A percentile compares a stretch with the other conserved stretches of the same genome.
These are phyloP conservation scores for Liquidambar formosana DNA, from an alignment of 164 flowering plant genomes.

Conservation along the genomic window DNA sequence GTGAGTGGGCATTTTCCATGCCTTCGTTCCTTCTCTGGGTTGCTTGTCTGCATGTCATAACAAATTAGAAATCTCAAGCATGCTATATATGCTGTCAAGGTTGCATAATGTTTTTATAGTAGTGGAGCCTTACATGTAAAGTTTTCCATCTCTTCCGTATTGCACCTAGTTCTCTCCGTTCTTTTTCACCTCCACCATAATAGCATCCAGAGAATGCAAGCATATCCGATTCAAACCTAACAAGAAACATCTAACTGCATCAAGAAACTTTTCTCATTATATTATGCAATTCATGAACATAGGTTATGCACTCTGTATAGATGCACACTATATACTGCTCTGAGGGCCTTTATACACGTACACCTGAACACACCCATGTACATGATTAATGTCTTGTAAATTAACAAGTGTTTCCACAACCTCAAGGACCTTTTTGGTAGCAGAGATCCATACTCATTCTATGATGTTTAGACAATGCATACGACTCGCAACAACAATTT, in stretches of 20 bases:
- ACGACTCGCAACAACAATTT: no score
- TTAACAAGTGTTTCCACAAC: no score
- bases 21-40: constrained; percentile 86
- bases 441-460: no score
- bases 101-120: background rate
- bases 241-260: constrained; percentile 1
- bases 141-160: constrained; percentile 95
- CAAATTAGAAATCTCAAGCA: background rate
- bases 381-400: background rate
- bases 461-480: no score
- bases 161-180: constrained; percentile 71
- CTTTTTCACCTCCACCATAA: constrained; percentile 95
- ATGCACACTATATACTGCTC: background rate
- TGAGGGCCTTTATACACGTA: background rate
- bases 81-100: background rate
- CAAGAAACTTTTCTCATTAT: background rate
- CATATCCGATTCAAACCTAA: constrained; percentile 99
- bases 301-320: background rate
- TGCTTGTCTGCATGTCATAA: constrained; percentile 44
- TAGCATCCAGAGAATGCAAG: constrained; percentile 99
- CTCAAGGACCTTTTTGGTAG: no score
- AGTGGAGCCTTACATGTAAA: constrained; percentile 61
- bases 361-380: no score
- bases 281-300: no score
- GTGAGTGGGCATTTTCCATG: constrained; percentile 96